A percentile compares a stretch with the other conserved stretches of the same genome.
phyloP scores from a whole-genome alignment of 2,329 filamentous ascomycete genomes.

The Talaromyces sp. region DNA sequence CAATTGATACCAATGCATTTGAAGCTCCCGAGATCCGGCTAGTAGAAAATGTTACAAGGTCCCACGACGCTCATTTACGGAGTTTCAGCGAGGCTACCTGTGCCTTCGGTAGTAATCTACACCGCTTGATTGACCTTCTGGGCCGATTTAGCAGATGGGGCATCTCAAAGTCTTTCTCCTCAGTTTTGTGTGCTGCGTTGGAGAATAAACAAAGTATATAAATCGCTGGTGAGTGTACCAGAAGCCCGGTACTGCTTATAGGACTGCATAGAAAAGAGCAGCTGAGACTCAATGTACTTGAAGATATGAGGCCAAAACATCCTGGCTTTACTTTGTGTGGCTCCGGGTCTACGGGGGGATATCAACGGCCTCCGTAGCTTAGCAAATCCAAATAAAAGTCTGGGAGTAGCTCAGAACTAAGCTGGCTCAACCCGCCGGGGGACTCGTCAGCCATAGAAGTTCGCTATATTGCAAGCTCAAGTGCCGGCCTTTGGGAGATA shows the following conservation, averaged over 20 bases:
- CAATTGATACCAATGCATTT: background rate
- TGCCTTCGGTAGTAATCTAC: background rate
- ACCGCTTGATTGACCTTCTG: background rate
- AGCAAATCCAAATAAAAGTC: too few relatives aligned
- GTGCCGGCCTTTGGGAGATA: too few relatives aligned
- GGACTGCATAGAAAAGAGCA: background rate
- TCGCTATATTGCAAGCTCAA: too few relatives aligned
- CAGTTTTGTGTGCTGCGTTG: background rate
- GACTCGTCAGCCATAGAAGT: too few relatives aligned
- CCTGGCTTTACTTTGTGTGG: too few relatives aligned
- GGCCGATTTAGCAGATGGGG: background rate
- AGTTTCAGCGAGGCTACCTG: background rate
- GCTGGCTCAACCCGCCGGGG: too few relatives aligned
- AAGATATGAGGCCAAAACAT: too few relatives aligned
- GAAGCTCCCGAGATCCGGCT: background rate
- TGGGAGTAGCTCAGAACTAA: too few relatives aligned
- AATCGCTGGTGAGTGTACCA: background rate
- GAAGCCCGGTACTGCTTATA: background rate
- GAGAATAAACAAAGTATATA: background rate
- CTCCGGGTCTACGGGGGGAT: too few relatives aligned
- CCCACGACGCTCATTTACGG: background rate
- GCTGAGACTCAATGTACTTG: background rate
- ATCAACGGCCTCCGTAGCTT: too few relatives aligned
- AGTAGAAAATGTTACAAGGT: background rate
- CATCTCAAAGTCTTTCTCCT: background rate